phyloP scores from a whole-genome alignment of 352 stramenopile genomes.

The Globisporangium solare region DNA sequence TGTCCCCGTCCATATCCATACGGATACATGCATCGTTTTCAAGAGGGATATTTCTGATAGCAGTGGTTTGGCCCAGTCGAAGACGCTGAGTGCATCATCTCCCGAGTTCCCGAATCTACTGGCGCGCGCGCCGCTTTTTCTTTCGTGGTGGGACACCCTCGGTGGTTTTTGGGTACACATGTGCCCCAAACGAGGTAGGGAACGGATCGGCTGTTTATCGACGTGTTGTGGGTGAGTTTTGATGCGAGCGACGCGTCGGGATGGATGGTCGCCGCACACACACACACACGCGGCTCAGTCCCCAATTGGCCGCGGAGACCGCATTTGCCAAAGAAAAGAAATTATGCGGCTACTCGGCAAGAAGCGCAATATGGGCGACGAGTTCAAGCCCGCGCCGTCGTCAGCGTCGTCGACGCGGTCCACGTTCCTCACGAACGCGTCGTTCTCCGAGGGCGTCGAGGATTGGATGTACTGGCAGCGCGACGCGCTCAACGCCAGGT shows the following conservation, averaged over 20 bases:
- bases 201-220: background rate
- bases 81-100: background rate
- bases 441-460: slow-evolving; percentile 39
- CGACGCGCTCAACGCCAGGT: slow-evolving; percentile 52
- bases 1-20: too few species aligned
- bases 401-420: slow-evolving; percentile 30
- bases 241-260: background rate
- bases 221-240: background rate
- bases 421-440: slow-evolving; percentile 38
- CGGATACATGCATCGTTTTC: too few species aligned
- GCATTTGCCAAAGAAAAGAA: background rate
- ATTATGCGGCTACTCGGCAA: slow-evolving; percentile 8
- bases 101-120: background rate
- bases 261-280: background rate
- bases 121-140: background rate
- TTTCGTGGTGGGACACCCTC: background rate
- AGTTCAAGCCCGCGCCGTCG: slow-evolving; percentile 22
- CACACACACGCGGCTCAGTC: background rate
- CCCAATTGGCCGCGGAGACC: slow-evolving; percentile 3
- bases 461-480: slow-evolving; percentile 87
- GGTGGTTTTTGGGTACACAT: background rate
- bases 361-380: slow-evolving; percentile 23
- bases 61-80: too few species aligned
- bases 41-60: too few species aligned
- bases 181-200: background rate